Evolutionary conservation across 257 asterid genomes (phyloP), one percentile per base, ranked within the genome.

Genomic region (Salvia splendens): DNA sequence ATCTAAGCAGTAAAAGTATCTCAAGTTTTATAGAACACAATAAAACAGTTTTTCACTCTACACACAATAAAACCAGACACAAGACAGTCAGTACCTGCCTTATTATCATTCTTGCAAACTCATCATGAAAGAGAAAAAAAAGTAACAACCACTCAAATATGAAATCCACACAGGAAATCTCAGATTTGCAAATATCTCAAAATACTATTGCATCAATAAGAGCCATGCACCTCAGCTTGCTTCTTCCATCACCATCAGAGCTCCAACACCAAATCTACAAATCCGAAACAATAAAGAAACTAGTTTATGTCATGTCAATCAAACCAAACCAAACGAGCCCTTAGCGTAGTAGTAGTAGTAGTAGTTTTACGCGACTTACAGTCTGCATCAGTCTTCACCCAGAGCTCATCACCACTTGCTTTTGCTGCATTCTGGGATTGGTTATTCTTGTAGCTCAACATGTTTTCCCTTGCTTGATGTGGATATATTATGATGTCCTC

Each of bases 301-400:
- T 24, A 24, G 30, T 24, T 24, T 24, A 24, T 24, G 30, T 24
- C 30, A 24, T 1, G 3, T 24, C 30, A 24, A 24, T 1, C 30
- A 24, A 24, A 24, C 30, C 30, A 24, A 24, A 24, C 30, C 30
- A 24, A 24, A 24, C 30, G 30, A 24, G 30, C 30, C 30, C 30
- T 24, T 24, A 24, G 30, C 30, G 30, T 24, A 24, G 24, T 20
- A 20, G n/a, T n/a, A n/a, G n/a, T n/a, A n/a, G n/a, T 20, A 20
- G 1, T 20, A 20, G 30, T 24, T 24, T 24, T 24, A 24, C 30
- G 30, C 30, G 30, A 87, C 99, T 86, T 86, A 93, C 99, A 93
- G 80, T 93, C 89, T 74, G 92, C 86, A 73, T 93, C 99, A 38
- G 92, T 83, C 76, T 90, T 93, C 79, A 86, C 86, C 99, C 99